Evolutionary conservation across 805 yeast genomes (phyloP).

Genomic region (Kodamaea restingae): DNA sequence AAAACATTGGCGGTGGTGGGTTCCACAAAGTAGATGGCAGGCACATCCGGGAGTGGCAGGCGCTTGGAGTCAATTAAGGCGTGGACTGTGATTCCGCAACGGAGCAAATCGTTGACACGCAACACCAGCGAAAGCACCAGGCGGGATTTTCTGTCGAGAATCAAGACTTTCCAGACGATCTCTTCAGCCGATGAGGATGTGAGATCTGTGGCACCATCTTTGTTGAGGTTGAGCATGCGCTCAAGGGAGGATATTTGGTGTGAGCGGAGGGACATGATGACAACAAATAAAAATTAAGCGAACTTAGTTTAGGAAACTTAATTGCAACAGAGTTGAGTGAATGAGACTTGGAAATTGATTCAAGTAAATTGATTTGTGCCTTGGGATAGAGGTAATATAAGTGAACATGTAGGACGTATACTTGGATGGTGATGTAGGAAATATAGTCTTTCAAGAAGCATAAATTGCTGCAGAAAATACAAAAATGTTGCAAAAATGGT

Average conservation of each 20-base stretch:
- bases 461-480: no score
- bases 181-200: conserved; percentile 58
- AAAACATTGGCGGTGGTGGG: conserved; percentile 78
- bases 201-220: conserved; percentile 51
- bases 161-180: conserved; percentile 85
- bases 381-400: no score
- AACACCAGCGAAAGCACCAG: conserved; percentile 87
- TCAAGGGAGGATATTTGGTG: conserved; percentile 44
- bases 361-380: no score
- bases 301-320: background rate
- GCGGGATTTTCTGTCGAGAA: conserved; percentile 77
- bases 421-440: no score
- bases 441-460: no score
- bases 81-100: conserved; percentile 91
- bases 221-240: conserved; percentile 81
- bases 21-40: conserved; percentile 86
- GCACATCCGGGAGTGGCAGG: conserved; percentile 89
- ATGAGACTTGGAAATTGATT: no score
- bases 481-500: no score
- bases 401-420: no score
- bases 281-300: background rate
- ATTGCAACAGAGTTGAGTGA: background rate
- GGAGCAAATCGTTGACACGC: conserved; percentile 83
- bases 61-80: conserved; percentile 66
- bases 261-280: conserved; percentile 18